Evolutionary conservation across 805 yeast genomes (phyloP).

Genomic region (Barnettozyma sucrosica): DNA sequence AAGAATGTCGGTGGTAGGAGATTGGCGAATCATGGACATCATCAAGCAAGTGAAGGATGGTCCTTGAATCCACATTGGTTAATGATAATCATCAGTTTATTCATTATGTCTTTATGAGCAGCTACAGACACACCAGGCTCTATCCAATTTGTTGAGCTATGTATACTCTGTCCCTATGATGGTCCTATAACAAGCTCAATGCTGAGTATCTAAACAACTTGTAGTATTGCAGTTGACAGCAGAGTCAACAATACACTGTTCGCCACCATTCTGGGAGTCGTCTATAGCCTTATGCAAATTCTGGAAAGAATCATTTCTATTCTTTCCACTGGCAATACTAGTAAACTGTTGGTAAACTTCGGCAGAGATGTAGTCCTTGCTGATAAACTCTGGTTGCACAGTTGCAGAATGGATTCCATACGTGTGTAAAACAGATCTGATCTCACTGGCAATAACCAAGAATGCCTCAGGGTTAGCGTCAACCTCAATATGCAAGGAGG

Average conservation of each 20-base stretch:
- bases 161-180: neutral
- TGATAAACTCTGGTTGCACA: conserved; percentile 86
- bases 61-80: neutral
- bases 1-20: neutral
- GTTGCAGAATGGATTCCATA: conserved; percentile 91
- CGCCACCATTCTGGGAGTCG: conserved; percentile 23
- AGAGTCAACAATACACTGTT: conserved; percentile 46
- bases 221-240: conserved; percentile 45
- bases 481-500: conserved; percentile 83
- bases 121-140: neutral
- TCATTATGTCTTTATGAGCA: neutral
- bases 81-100: neutral
- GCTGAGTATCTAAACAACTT: conserved; percentile 31
- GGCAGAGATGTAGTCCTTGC: conserved; percentile 24
- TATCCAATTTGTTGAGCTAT: neutral
- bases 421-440: conserved; percentile 71
- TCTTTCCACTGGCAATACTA: conserved; percentile 29
- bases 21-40: neutral
- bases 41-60: neutral
- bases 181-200: neutral
- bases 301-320: conserved; percentile 14
- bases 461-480: conserved; percentile 60
- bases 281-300: conserved; percentile 9
- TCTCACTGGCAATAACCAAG: conserved; percentile 62
- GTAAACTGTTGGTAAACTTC: conserved; percentile 31